A percentile compares a stretch with the other conserved stretches of the same genome.
Evolutionary conservation across 208 protist species (phyloP).

Genomic region (Trypanosoma caninum): DNA sequence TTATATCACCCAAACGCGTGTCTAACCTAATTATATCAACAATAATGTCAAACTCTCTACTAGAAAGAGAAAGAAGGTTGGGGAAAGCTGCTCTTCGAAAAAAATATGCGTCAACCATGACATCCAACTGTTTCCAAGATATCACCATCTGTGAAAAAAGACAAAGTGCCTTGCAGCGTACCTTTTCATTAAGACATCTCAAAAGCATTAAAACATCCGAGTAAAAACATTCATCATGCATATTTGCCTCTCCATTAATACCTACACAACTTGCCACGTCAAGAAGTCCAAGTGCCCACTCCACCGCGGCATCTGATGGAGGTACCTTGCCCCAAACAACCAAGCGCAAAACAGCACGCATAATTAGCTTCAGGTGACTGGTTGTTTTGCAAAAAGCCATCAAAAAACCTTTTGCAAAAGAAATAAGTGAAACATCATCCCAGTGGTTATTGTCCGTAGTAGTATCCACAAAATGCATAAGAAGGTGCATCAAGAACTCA

Average conservation of each 20-base stretch:
- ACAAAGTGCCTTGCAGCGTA: constrained; percentile 20
- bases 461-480: constrained; percentile 23
- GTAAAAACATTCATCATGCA: constrained; percentile 12
- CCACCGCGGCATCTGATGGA: background rate
- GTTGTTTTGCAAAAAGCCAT: constrained; percentile 13
- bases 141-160: constrained; percentile 8
- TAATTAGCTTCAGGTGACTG: constrained; percentile 7
- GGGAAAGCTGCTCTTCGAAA: background rate
- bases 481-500: constrained; percentile 30
- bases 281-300: constrained; percentile 25
- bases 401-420: constrained; percentile 9
- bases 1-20: background rate
- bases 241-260: background rate
- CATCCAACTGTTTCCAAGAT: constrained; percentile 5
- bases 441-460: constrained; percentile 19
- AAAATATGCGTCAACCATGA: constrained; percentile 20
- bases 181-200: constrained; percentile 7
- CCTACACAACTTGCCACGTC: constrained; percentile 1
- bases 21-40: background rate
- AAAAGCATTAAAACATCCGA: constrained; percentile 17
- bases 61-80: constrained; percentile 5
- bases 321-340: constrained; percentile 1
- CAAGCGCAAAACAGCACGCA: constrained; percentile 14
- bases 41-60: constrained; percentile 19
- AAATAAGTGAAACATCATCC: constrained; percentile 25